A percentile compares a stretch with the other conserved stretches of the same genome.
These are phyloP conservation scores for Dichotomopilus funicola DNA, from an alignment of 2,329 filamentous ascomycete genomes.

Conservation along the genomic window DNA sequence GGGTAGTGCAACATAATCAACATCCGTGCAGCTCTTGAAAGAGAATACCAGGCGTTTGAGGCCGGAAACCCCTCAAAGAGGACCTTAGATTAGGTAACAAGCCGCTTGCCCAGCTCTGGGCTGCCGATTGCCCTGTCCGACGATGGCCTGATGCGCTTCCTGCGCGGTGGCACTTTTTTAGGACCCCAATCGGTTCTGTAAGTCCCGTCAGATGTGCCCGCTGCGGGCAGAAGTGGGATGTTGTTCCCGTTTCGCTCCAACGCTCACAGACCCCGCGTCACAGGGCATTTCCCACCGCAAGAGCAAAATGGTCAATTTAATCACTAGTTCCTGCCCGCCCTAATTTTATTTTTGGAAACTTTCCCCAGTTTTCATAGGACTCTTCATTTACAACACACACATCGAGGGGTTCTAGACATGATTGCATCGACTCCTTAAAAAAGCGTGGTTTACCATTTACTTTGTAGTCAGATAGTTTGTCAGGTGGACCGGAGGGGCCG, in stretches of 20 bases:
- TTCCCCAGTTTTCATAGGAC: neutral
- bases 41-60: neutral
- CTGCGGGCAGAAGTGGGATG: too few species aligned
- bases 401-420: neutral
- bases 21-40: neutral
- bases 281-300: too few species aligned
- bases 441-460: neutral
- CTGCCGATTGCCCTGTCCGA: neutral
- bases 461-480: neutral
- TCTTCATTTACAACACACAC: neutral
- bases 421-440: neutral
- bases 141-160: neutral
- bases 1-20: too few species aligned
- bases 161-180: neutral
- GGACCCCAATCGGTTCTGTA: neutral
- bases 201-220: neutral
- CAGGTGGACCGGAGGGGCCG: slow-evolving; percentile 4
- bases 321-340: neutral
- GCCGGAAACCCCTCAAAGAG: neutral
- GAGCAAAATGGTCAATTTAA: neutral
- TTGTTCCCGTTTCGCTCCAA: too few species aligned
- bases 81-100: neutral
- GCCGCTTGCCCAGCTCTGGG: neutral
- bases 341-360: neutral
- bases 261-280: too few species aligned